Evolutionary conservation across 331 rosid genomes (phyloP).

Genomic region (Rosa hybrid): DNA sequence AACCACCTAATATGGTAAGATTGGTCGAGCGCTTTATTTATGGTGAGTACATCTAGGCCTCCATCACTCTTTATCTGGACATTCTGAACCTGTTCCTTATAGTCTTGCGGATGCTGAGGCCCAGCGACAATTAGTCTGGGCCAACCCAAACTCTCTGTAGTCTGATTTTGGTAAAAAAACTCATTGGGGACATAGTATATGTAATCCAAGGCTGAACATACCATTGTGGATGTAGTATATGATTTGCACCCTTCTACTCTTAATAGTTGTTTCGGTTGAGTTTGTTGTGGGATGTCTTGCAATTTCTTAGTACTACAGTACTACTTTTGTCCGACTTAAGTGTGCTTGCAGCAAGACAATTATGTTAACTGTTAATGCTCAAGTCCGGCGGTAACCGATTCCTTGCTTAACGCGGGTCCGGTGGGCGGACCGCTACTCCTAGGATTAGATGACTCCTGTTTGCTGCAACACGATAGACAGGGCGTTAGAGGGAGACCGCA

Average conservation of each 20-base stretch:
- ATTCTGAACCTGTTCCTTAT: conserved; percentile 57
- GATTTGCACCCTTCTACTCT: neutral
- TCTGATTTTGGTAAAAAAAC: neutral
- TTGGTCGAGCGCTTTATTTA: conserved; percentile 74
- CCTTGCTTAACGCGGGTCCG: too few species aligned
- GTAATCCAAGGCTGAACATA: conserved; percentile 14
- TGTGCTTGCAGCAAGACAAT: neutral
- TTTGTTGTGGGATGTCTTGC: neutral
- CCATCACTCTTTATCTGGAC: conserved; percentile 85
- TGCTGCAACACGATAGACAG: too few species aligned
- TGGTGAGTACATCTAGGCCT: conserved; percentile 89
- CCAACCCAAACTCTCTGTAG: neutral
- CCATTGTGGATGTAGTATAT: neutral
- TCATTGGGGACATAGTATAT: neutral
- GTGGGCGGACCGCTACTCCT: too few species aligned
- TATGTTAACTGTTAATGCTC: neutral
- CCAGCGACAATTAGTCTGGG: conserved; percentile 35
- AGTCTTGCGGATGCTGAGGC: conserved; percentile 54
- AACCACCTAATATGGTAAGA: too few species aligned
- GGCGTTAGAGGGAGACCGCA: too few species aligned
- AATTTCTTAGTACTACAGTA: neutral
- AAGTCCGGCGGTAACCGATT: too few species aligned
- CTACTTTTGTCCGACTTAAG: neutral
- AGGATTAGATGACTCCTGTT: too few species aligned
- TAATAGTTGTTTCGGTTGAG: neutral